phyloP scores from a whole-genome alignment of 2,329 filamentous ascomycete species.

The Helicocarpus griseus region DNA sequence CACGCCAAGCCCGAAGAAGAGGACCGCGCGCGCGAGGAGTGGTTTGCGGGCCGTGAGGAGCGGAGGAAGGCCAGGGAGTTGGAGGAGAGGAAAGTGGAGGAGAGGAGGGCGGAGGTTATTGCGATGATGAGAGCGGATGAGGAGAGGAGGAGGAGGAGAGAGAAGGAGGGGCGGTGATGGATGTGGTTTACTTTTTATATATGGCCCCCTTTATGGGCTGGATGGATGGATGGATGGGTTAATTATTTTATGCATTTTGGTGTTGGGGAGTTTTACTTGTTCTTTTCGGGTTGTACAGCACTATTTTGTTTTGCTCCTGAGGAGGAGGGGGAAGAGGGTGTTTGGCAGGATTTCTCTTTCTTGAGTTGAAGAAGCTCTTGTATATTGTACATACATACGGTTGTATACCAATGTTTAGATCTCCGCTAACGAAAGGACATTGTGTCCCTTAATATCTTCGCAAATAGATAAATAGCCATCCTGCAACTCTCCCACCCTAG shows the following conservation, averaged over 20 bases:
- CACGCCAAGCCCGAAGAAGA: slow-evolving; percentile 78
- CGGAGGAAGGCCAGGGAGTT: slow-evolving; percentile 58
- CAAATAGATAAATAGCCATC: background rate
- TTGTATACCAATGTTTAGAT: slow-evolving; percentile 3
- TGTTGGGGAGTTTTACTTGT: background rate
- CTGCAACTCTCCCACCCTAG: background rate
- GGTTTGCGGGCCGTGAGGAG: slow-evolving; percentile 72
- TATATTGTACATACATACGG: slow-evolving; percentile 1
- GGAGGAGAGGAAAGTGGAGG: slow-evolving; percentile 39
- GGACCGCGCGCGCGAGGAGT: slow-evolving; percentile 83
- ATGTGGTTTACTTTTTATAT: slow-evolving; percentile 11
- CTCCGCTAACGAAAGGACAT: slow-evolving; percentile 1
- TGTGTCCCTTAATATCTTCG: background rate
- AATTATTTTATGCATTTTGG: no score
- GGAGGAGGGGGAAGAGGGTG: background rate
- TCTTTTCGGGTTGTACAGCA: background rate
- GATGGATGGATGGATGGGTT: background rate
- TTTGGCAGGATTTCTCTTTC: background rate
- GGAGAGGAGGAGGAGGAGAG: slow-evolving; percentile 12
- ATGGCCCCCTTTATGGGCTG: background rate
- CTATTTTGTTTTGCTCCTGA: background rate
- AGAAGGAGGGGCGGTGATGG: slow-evolving; percentile 13
- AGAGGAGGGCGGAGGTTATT: slow-evolving; percentile 32
- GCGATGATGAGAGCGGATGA: slow-evolving; percentile 32
- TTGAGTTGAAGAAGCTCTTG: background rate